These are phyloP conservation scores for Prunus campanulata DNA, from an alignment of 306 rosid genomes.

Conservation along the genomic window DNA sequence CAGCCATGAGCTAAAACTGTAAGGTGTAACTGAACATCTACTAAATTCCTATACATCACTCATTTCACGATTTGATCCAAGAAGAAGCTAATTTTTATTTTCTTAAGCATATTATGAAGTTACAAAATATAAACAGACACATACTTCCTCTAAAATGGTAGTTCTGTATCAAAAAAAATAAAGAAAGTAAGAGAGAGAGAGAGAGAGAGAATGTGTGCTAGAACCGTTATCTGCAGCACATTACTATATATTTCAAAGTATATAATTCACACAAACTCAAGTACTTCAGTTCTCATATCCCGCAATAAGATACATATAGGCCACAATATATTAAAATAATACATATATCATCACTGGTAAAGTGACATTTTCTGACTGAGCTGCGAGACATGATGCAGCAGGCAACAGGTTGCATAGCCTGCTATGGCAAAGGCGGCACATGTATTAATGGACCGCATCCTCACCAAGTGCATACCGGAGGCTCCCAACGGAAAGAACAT, in stretches of 20 bases:
- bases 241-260: neutral
- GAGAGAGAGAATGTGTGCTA: neutral
- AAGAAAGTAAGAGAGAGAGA: neutral
- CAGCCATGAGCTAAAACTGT: too few relatives aligned
- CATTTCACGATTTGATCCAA: neutral
- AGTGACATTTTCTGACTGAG: slow-evolving; percentile 21
- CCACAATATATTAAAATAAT: slow-evolving; percentile 7
- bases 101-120: too few relatives aligned
- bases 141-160: too few relatives aligned
- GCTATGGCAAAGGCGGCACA: slow-evolving; percentile 23
- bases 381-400: slow-evolving; percentile 19
- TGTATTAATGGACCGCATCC: slow-evolving; percentile 18
- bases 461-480: slow-evolving; percentile 28
- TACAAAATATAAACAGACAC: too few relatives aligned
- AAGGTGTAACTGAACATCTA: too few relatives aligned
- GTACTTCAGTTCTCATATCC: slow-evolving; percentile 23
- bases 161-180: too few relatives aligned
- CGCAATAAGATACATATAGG: slow-evolving; percentile 11
- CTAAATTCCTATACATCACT: too few relatives aligned
- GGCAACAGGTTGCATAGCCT: slow-evolving; percentile 24
- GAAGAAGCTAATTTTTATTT: neutral
- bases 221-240: neutral
- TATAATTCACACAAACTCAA: slow-evolving; percentile 18
- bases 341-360: slow-evolving; percentile 27
- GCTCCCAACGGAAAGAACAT: slow-evolving; percentile 25